A percentile compares a stretch with the other conserved stretches of the same genome.
Conservation (phyloP, 495 filamentous ascomycete species). For the Neurospora sp. region DNA sequence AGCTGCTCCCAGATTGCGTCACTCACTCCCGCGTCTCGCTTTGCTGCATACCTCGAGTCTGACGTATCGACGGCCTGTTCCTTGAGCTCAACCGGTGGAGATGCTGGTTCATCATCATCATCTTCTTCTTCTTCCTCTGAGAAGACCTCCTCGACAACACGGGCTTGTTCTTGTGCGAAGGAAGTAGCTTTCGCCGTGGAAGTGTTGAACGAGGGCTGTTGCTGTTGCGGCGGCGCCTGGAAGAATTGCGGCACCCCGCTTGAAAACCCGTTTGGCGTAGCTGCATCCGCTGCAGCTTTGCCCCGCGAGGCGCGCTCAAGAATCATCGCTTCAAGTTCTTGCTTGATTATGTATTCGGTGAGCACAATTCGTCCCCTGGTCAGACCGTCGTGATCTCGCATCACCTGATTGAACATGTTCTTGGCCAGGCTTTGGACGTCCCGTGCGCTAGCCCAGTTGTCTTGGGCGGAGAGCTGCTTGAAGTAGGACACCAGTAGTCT, state of each 20-base stretch:
- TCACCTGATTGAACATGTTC: constrained; percentile 35
- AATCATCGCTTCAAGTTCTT: constrained; percentile 35
- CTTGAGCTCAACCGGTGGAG: background rate
- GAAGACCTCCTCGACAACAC: background rate
- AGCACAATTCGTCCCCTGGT: constrained; percentile 12
- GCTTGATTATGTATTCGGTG: constrained; percentile 23
- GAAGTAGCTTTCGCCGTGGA: background rate
- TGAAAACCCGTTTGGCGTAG: background rate
- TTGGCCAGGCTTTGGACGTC: constrained; percentile 52
- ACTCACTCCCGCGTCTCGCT: constrained; percentile 46
- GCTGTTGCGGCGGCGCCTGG: background rate
- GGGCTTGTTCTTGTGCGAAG: background rate
- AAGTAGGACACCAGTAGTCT: constrained; percentile 29
- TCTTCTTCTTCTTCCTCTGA: background rate
- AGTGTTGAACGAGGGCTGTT: background rate
- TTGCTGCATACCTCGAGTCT: background rate
- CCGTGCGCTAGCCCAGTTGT: constrained; percentile 60
- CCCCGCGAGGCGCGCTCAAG: constrained; percentile 29
- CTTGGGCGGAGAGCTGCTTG: constrained; percentile 28
- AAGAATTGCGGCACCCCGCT: background rate
- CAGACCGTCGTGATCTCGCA: constrained; percentile 23
- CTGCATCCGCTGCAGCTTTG: background rate
- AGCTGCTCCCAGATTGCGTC: constrained; percentile 55
- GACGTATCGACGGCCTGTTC: constrained; percentile 1
- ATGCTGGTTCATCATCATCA: background rate